Evolutionary conservation across 495 filamentous ascomycete genomes (phyloP).

Genomic region (Immersiella caudata): DNA sequence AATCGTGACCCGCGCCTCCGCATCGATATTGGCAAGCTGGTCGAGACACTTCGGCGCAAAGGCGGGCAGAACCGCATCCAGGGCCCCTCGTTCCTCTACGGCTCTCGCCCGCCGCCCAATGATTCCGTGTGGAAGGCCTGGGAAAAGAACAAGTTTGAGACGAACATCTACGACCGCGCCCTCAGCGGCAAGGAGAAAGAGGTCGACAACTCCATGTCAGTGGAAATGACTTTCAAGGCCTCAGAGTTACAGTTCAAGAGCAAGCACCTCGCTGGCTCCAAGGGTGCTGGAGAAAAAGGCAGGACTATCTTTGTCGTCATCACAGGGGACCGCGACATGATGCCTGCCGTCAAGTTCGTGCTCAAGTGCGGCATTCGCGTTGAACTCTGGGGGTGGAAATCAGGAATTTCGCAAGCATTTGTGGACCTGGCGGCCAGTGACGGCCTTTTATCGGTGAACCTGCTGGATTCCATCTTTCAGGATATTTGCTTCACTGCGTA

Average conservation of each 20-base stretch:
- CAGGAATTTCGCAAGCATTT: conserved; percentile 9
- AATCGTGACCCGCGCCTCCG: conserved; percentile 10
- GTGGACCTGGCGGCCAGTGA: conserved; percentile 1
- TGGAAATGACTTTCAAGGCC: not conserved
- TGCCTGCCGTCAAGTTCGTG: conserved; percentile 6
- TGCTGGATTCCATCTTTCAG: conserved; percentile 13
- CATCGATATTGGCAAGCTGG: conserved; percentile 15
- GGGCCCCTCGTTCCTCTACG: conserved; percentile 11
- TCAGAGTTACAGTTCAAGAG: not conserved
- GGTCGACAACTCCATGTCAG: conserved; percentile 7
- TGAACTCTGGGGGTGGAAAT: conserved; percentile 17
- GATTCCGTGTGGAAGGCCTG: conserved; percentile 13
- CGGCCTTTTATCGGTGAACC: conserved; percentile 7
- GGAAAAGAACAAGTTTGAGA: not conserved
- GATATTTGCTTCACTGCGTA: conserved; percentile 14
- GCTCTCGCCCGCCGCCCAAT: conserved; percentile 13
- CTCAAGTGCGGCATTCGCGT: conserved; percentile 9
- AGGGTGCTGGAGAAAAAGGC: not conserved
- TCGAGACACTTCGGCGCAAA: conserved; percentile 6
- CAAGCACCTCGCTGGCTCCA: not conserved
- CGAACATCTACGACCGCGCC: conserved; percentile 1
- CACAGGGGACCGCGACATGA: conserved; percentile 10
- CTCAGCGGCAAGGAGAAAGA: not conserved
- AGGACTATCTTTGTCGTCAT: conserved; percentile 4
- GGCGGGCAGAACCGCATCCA: not conserved